These are phyloP conservation scores for Corchorus capsularis DNA, from an alignment of 345 rosid species.

Conservation along the genomic window DNA sequence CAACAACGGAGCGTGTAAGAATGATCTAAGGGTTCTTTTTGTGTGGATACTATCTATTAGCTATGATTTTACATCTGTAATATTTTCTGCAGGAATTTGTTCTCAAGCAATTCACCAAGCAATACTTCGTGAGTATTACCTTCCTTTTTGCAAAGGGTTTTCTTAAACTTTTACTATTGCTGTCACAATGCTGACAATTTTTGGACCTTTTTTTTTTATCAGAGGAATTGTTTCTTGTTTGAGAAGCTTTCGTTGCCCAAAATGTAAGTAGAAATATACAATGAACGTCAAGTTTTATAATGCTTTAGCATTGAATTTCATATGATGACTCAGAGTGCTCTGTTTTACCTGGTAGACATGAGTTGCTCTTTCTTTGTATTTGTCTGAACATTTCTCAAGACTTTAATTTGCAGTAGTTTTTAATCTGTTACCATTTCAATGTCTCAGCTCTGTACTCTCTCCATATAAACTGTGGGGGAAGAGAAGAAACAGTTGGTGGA, in stretches of 20 bases:
- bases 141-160: neutral
- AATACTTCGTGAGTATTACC: constrained; percentile 27
- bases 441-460: constrained; percentile 30
- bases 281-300: neutral
- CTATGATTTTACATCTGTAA: neutral
- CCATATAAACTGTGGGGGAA: constrained; percentile 51
- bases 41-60: no score
- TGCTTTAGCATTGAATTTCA: neutral
- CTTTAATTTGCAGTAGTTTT: neutral
- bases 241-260: constrained; percentile 3
- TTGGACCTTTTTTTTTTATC: constrained; percentile 11
- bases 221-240: constrained; percentile 27
- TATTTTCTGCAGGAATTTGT: constrained; percentile 39
- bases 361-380: neutral
- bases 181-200: constrained; percentile 5
- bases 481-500: constrained; percentile 2
- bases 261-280: constrained; percentile 24
- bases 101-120: constrained; percentile 31
- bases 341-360: neutral
- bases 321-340: no score
- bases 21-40: neutral
- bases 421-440: neutral
- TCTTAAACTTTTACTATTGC: neutral
- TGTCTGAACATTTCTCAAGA: neutral
- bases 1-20: constrained; percentile 27